Conservation (phyloP, 106 monocot species). For the Platanthera zijinensis region DNA sequence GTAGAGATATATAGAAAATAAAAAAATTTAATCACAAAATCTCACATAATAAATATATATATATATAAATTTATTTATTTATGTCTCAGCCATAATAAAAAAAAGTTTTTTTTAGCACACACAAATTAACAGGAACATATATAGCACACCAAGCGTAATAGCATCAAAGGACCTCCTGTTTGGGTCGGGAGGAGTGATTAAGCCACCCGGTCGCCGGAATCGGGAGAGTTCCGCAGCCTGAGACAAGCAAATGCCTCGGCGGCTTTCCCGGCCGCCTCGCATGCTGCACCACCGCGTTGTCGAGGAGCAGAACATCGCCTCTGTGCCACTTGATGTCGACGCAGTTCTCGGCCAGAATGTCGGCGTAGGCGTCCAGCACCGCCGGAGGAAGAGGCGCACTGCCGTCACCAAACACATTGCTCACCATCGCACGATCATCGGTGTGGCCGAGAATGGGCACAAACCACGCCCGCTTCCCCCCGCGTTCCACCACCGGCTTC, state of each 20-base stretch:
- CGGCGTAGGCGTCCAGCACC: neutral
- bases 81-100: too few relatives aligned
- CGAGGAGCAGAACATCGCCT: conserved; percentile 20
- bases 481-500: neutral
- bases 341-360: conserved; percentile 11
- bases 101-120: too few relatives aligned
- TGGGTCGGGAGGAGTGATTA: too few relatives aligned
- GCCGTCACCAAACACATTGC: conserved; percentile 1
- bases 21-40: too few relatives aligned
- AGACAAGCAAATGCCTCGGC: conserved; percentile 6
- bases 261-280: conserved; percentile 16
- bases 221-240: neutral
- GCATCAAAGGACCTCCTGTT: too few relatives aligned
- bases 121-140: too few relatives aligned
- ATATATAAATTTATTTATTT: too few relatives aligned
- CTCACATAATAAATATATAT: too few relatives aligned
- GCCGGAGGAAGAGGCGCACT: conserved; percentile 1
- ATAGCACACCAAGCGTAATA: too few relatives aligned
- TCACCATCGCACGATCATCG: neutral
- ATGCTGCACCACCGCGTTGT: conserved; percentile 25
- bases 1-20: too few relatives aligned
- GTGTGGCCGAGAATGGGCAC: neutral
- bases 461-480: neutral
- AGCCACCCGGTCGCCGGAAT: too few relatives aligned
- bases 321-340: conserved; percentile 20